Conservation (phyloP, 2,329 filamentous ascomycete species). For the Juglanconis oblonga region DNA sequence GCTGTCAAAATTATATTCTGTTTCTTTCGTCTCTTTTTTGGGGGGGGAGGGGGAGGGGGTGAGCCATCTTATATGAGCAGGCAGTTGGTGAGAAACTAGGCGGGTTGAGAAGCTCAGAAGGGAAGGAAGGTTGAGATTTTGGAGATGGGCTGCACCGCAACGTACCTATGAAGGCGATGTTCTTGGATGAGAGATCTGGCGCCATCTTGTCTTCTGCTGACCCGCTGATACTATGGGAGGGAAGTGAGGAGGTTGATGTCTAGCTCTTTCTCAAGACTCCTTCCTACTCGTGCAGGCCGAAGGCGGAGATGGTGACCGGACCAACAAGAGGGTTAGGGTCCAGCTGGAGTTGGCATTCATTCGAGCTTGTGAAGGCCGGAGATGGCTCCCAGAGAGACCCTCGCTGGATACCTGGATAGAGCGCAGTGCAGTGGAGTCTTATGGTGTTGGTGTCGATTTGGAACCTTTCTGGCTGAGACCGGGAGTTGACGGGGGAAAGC, state of each 20-base stretch:
- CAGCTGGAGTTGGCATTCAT: background rate
- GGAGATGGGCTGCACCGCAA: background rate
- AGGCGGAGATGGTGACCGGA: background rate
- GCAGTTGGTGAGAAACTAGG: no score
- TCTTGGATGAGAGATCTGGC: constrained; percentile 14
- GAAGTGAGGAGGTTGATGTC: background rate
- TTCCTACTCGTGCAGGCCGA: background rate
- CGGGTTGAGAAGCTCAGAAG: no score
- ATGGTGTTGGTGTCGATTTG: no score
- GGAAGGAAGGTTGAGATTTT: background rate
- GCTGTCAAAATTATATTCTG: background rate
- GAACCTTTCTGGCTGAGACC: no score
- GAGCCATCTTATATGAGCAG: no score
- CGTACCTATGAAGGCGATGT: constrained; percentile 19
- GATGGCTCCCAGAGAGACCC: no score
- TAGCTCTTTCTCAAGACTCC: background rate
- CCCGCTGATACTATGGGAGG: background rate
- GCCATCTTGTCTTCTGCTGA: constrained; percentile 3
- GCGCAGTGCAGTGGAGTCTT: no score
- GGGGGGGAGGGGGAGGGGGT: no score
- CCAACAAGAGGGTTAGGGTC: background rate
- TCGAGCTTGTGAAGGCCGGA: background rate
- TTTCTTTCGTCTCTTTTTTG: background rate
- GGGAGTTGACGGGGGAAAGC: background rate
- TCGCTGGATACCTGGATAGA: no score